A percentile compares a stretch with the other conserved stretches of the same genome.
These are phyloP conservation scores for Arthrobotrys megalospora DNA, from an alignment of 2,329 filamentous ascomycete genomes.

Conservation along the genomic window DNA sequence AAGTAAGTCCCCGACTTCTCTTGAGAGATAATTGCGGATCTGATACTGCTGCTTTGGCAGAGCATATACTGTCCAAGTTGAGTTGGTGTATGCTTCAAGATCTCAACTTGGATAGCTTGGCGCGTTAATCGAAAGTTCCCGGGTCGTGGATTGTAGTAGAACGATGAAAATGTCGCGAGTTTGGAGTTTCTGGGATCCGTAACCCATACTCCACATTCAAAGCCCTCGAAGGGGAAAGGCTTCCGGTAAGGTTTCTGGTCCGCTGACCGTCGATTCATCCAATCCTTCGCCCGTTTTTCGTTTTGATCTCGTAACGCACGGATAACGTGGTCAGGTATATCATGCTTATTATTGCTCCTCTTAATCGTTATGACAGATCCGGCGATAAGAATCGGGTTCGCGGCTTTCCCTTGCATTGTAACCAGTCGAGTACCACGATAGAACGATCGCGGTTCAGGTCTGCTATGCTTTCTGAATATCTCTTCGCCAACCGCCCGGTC, in stretches of 20 bases:
- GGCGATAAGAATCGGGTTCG: conserved; percentile 25
- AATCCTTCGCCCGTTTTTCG: conserved; percentile 7
- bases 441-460: background rate
- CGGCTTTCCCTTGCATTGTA: background rate
- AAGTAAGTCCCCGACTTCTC: conserved; percentile 24
- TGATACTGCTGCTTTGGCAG: conserved; percentile 6
- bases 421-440: background rate
- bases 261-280: conserved; percentile 6
- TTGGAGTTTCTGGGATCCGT: conserved; percentile 44
- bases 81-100: background rate
- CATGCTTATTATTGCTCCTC: conserved; percentile 13
- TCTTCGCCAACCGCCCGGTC: conserved; percentile 32
- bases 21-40: conserved; percentile 25
- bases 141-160: background rate
- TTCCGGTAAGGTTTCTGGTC: conserved; percentile 28
- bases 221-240: conserved; percentile 22
- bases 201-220: conserved; percentile 53
- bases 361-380: conserved; percentile 23
- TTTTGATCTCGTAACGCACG: conserved; percentile 34
- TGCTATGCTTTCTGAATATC: conserved; percentile 29
- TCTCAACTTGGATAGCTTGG: conserved; percentile 36
- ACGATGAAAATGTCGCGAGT: conserved; percentile 37
- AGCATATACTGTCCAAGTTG: conserved; percentile 34
- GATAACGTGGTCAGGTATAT: conserved; percentile 14
- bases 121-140: conserved; percentile 44